These are phyloP conservation scores for Babesia bigemina DNA, from an alignment of 169 alveolate genomes.

Conservation along the genomic window DNA sequence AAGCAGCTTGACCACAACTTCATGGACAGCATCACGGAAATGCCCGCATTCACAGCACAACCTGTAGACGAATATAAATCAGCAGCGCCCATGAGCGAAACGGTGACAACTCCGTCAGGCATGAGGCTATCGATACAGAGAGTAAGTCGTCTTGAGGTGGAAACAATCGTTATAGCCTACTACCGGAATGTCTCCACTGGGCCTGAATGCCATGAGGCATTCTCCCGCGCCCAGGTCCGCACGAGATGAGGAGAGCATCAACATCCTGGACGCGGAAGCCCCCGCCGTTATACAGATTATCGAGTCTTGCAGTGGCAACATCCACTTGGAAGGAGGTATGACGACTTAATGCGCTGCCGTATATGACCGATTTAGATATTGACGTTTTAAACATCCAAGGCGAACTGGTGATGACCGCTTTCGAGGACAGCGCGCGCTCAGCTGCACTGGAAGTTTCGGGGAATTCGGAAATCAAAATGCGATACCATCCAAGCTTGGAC, in stretches of 20 bases:
- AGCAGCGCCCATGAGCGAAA: not conserved
- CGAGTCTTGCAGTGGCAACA: slow-evolving; percentile 62
- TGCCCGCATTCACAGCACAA: not conserved
- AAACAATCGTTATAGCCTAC: not conserved
- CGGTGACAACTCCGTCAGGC: slow-evolving; percentile 7
- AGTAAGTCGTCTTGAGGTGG: not conserved
- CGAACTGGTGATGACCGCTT: slow-evolving; percentile 58
- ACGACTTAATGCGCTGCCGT: too few relatives aligned
- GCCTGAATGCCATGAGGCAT: slow-evolving; percentile 19
- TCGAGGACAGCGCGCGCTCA: slow-evolving; percentile 51
- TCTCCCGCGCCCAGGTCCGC: slow-evolving; percentile 2
- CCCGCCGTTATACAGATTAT: slow-evolving; percentile 58
- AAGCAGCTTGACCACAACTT: slow-evolving; percentile 70
- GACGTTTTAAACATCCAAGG: slow-evolving; percentile 65
- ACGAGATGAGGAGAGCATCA: slow-evolving; percentile 40
- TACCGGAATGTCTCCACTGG: not conserved
- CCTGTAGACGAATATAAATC: not conserved
- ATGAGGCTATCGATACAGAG: slow-evolving; percentile 24
- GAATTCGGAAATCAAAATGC: slow-evolving; percentile 48
- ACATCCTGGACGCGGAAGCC: slow-evolving; percentile 62
- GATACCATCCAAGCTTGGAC: slow-evolving; percentile 66
- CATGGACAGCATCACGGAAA: slow-evolving; percentile 27
- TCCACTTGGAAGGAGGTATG: slow-evolving; percentile 70
- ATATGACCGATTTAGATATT: slow-evolving; percentile 30
- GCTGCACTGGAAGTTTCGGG: slow-evolving; percentile 51